phyloP scores from a whole-genome alignment of 257 asterid genomes.

The Jasminum sambac region DNA sequence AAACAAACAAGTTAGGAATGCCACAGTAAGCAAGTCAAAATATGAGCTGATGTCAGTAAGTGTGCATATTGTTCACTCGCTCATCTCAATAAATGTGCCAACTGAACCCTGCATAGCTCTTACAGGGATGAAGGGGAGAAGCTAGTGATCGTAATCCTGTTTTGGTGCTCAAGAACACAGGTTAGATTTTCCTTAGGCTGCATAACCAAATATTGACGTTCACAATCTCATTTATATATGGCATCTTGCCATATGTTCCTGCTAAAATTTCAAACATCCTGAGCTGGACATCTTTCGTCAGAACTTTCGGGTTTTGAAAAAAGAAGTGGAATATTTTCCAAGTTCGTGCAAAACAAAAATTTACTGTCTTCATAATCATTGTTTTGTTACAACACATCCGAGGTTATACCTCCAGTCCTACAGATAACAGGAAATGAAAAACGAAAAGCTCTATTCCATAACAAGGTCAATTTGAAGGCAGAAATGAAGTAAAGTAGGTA shows the following conservation, averaged over 20 bases:
- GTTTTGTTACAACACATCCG: neutral
- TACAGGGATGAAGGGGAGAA: neutral
- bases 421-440: neutral
- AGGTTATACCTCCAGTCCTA: neutral
- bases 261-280: constrained; percentile 4
- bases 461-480: neutral
- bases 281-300: neutral
- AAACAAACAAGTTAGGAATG: neutral
- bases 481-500: neutral
- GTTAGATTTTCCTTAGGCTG: neutral
- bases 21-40: neutral
- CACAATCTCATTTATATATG: neutral
- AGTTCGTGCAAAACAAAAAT: neutral
- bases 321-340: neutral
- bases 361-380: neutral
- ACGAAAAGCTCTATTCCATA: neutral
- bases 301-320: neutral
- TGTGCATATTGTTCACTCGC: neutral
- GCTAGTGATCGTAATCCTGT: neutral
- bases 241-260: neutral
- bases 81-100: neutral
- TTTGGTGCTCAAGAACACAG: neutral
- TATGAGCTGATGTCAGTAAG: neutral
- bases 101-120: neutral
- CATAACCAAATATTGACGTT: neutral